Evolutionary conservation across 2,329 filamentous ascomycete species (phyloP), one percentile per base, ranked within the genome.

Genomic region (Exophiala mesophila): DNA sequence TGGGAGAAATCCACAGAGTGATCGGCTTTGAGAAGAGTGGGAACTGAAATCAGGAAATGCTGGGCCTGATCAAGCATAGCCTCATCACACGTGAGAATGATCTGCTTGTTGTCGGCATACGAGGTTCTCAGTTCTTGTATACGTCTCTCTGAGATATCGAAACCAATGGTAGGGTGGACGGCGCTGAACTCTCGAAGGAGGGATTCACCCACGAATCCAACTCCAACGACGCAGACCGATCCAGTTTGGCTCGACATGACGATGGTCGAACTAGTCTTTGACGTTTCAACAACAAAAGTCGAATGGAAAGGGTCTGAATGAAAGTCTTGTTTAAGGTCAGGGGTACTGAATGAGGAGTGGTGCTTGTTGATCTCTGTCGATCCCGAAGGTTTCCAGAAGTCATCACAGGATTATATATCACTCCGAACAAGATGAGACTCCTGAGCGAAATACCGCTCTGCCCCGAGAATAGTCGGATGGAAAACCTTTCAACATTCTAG

Each of bases 21-120:
- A 24, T 52, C 42, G 10, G 44, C 17, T 19, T 44, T 39, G 12
- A 52, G 30, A 4, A 39, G 23, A 8, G 49, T 52, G n/a, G 49
- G 49, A 7, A 52, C 49, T 13, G 49, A 48, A 23, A 52, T 49
- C 38, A 52, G 40, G 30, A 44, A 49, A 28, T 52, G 49, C 16
- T 36, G 36, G 10, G 45, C 49, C 19, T 39, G 26, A 12, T 34
- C 31, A 9, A 52, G 23, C 16, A 39, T 31, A 7, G 39, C 26
- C 19, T 42, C 39, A 16, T 42, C 36, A 17, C 39, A 33, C 29
- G 39, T 45, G 17, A 45, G 42, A 17, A 33, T 30, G 13, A 45
- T 17, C 21, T 41, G 19, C 33, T 45, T 40, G n/a, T 36, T 30
- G 2, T 18, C 41, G 13, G 19, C 32, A 36, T 49, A 49, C 24